Evolutionary conservation across 2,329 filamentous ascomycete species (phyloP), one percentile per base, ranked within the genome.

Genomic region (Orbilia javanica): DNA sequence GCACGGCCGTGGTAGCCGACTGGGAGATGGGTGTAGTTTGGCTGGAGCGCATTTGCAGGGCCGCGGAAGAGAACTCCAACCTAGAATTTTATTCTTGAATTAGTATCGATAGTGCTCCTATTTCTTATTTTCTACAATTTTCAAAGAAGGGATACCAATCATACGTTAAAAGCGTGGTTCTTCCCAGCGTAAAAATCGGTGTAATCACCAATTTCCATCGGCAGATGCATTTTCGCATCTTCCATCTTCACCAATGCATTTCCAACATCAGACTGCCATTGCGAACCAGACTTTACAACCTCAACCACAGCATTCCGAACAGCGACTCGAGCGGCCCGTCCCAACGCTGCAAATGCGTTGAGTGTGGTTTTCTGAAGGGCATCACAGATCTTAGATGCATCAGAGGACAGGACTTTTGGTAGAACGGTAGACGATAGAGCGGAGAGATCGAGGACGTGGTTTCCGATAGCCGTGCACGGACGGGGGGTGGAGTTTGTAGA

Each of bases 161-260:
- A n/a, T 68, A 78, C 80, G n/a, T 81, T 80, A 84, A 89, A 91
- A 18, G 93, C 93, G 84, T 96, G 93, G 83, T 94, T 91, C 80
- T 91, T 85, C 13, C 93, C 93, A 8, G 91, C 92, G 82, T 93
- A 96, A 85, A 96, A 96, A 84, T 96, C 93, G 0, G 92, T 93
- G 83, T 95, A 96, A 83, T 95, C 92, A 27, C 92, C 91, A 81
- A 95, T 93, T 68, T 87, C 86, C 88, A 96, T 90, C 1, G 93
- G 93, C 6, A 95, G 82, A 82, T 94, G 91, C 82, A 88, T 90
- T 79, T 86, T 88, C 60, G 90, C 88, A 20, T 89, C 85, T 3
- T 86, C 85, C 57, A 90, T 87, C 0, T 87, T 88, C 2, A 93
- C 79, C 11, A 95, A 83, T 0, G 87, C 88, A 66, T 86, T 85